These are phyloP conservation scores for Acorus calamus DNA, from an alignment of 106 monocot genomes.

Conservation along the genomic window DNA sequence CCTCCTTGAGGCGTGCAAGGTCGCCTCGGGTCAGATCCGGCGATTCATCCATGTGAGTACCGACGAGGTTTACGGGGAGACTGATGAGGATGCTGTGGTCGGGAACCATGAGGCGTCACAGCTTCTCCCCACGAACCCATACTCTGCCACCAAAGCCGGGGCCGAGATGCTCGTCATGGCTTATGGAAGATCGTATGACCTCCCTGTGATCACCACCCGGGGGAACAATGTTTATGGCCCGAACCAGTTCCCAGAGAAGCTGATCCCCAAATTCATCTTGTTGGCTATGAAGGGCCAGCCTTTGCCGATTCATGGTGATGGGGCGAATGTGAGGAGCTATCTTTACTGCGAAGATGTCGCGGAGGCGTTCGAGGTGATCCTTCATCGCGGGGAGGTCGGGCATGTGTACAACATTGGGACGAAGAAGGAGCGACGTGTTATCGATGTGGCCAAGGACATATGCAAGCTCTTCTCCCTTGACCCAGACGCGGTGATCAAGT, in stretches of 20 bases:
- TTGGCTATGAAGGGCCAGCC: conserved; percentile 45
- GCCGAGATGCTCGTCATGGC: conserved; percentile 99
- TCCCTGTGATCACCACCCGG: conserved; percentile 61
- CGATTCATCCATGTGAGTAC: conserved; percentile 91
- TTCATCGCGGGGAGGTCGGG: conserved; percentile 66
- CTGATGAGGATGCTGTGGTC: conserved; percentile 71
- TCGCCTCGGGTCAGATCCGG: conserved; percentile 47
- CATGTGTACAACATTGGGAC: conserved; percentile 3
- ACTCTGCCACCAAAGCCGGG: conserved; percentile 90
- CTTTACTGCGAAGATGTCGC: conserved; percentile 72
- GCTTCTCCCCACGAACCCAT: conserved; percentile 83
- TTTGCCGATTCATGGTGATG: conserved; percentile 8
- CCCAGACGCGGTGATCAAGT: conserved; percentile 48
- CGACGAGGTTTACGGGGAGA: conserved; percentile 95
- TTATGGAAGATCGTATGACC: conserved; percentile 18
- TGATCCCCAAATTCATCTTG: conserved; percentile 83
- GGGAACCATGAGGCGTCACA: conserved; percentile 95
- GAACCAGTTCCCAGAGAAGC: conserved; percentile 64
- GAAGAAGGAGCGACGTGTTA: conserved; percentile 11
- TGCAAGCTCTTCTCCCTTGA: conserved; percentile 48
- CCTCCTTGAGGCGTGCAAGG: conserved; percentile 86
- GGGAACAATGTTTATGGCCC: conserved; percentile 75
- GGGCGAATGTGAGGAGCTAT: conserved; percentile 52
- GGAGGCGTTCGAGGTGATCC: conserved; percentile 66
- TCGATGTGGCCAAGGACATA: conserved; percentile 58